Evolutionary conservation across 768 basidiomycete genomes (phyloP), one percentile per base, ranked within the genome.

Genomic region (Lentinula boryana): DNA sequence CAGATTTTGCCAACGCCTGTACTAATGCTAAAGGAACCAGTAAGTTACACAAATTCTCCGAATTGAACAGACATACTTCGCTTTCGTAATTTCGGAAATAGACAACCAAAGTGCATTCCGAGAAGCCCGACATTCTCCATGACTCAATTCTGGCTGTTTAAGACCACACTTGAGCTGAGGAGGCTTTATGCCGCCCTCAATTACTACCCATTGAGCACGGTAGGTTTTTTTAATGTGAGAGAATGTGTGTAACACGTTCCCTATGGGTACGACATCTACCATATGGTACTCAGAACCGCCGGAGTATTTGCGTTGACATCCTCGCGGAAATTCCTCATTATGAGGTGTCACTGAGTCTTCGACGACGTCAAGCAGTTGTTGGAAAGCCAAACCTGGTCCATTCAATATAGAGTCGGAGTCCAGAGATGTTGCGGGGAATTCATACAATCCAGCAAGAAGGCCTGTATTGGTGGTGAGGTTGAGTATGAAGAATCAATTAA

Each of bases 161-260:
- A 16, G 35, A 23, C 33, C 7, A 18, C n/a, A n/a, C 36, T 52
- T 61, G 31, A 64, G 61, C 63, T 64, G 57, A 40, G 86, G 87
- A n/a, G 73, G 75, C 12, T 68, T 64, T 18, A 70, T 68, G 15
- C 84, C 85, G 23, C 88, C 87, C 65, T 83, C 78, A 44, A 91
- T 63, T 31, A 88, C 63, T 38, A 88, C 83, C 88, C 88, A 90
- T 64, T 87, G 84, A 16, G 84, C 79, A 60, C 85, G 81, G 69
- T 90, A 95, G 12, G 90, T 94, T 76, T 95, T 93, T 66, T 78
- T 85, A 68, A 95, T 91, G 69, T 98, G 95, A 8, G 91, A 93
- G 73, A 97, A 97, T 51, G 93, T 75, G 68, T 96, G 94, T 3
- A 86, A 60, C 40, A 95, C 84, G 62, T 88, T 81, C 10, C 87